phyloP scores from a whole-genome alignment of 306 rosid genomes.

The Lathyrus aphaca region DNA sequence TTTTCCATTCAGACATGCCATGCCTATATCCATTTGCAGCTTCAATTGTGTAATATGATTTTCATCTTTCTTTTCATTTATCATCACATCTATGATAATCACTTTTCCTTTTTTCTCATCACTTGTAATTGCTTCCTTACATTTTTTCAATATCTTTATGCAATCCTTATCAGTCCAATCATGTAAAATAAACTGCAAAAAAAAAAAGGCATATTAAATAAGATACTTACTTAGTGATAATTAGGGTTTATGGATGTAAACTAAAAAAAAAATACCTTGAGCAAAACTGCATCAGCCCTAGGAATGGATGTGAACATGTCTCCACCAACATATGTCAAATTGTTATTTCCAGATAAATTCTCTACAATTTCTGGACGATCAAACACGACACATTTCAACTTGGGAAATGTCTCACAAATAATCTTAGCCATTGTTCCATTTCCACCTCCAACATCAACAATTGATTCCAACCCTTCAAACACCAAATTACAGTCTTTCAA shows the following conservation, averaged over 20 bases:
- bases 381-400: slow-evolving; percentile 6
- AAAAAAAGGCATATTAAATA: no score
- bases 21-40: slow-evolving; percentile 40
- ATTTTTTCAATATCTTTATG: slow-evolving; percentile 41
- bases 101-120: slow-evolving; percentile 43
- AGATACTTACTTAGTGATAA: no score
- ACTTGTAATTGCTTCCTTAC: slow-evolving; percentile 45
- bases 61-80: slow-evolving; percentile 38
- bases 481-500: not conserved
- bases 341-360: not conserved
- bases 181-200: slow-evolving; percentile 38
- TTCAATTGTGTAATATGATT: slow-evolving; percentile 35
- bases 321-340: slow-evolving; percentile 27
- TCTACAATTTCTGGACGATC: not conserved
- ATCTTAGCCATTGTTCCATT: no score
- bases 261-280: no score
- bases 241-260: no score
- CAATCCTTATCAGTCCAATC: slow-evolving; percentile 45
- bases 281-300: not conserved
- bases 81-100: slow-evolving; percentile 49
- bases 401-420: not conserved
- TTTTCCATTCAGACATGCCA: slow-evolving; percentile 46
- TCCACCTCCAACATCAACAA: no score
- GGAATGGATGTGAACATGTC: slow-evolving; percentile 3
- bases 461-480: slow-evolving; percentile 7